Conservation (phyloP, 1,139 yeast genomes). For the Wickerhamomyces sp. region DNA sequence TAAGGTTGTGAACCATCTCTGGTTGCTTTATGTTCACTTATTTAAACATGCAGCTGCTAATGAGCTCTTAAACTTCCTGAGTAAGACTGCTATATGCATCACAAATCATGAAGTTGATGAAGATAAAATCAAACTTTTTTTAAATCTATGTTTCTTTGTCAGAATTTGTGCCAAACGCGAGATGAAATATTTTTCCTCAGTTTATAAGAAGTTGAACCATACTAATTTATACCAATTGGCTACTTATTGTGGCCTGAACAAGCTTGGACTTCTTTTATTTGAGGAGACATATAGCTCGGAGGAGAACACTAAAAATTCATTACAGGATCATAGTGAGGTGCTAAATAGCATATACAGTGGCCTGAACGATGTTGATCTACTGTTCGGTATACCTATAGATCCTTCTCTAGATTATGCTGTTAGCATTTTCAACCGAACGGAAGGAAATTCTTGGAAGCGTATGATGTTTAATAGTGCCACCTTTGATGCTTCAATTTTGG, state of each 20-base stretch:
- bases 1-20: constrained; percentile 18
- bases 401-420: constrained; percentile 51
- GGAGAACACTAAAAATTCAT: constrained; percentile 8
- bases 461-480: constrained; percentile 54
- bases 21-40: constrained; percentile 25
- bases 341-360: constrained; percentile 40
- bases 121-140: constrained; percentile 30
- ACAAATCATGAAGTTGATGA: constrained; percentile 21
- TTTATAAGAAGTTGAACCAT: constrained; percentile 36
- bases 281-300: constrained; percentile 41
- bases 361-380: constrained; percentile 54
- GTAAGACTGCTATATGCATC: constrained; percentile 11
- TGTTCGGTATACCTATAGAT: constrained; percentile 57
- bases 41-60: constrained; percentile 12
- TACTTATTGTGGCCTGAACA: constrained; percentile 31
- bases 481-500: constrained; percentile 39
- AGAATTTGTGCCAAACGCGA: constrained; percentile 40
- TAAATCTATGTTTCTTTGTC: constrained; percentile 38
- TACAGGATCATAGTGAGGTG: constrained; percentile 16
- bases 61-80: constrained; percentile 9
- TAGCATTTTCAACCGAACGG: constrained; percentile 33
- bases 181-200: constrained; percentile 29
- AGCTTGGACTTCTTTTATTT: constrained; percentile 49
- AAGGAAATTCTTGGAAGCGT: constrained; percentile 35
- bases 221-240: constrained; percentile 34